Evolutionary conservation across 1,284 basidiomycete genomes (phyloP).

Genomic region (Ustilago shanxiensis): DNA sequence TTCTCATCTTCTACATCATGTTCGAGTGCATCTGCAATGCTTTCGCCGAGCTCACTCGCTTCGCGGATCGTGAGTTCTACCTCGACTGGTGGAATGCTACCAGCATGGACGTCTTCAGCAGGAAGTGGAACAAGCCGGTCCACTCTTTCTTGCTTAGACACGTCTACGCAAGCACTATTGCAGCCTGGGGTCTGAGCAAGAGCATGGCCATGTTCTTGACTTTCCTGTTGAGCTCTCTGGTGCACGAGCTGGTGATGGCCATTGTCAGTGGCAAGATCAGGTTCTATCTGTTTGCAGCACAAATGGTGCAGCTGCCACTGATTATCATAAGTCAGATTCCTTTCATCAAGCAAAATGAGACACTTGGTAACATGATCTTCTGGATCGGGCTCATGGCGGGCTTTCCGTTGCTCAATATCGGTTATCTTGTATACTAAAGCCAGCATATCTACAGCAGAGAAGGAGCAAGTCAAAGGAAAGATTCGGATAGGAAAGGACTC

Average conservation of each 20-base stretch:
- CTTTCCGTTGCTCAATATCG: constrained; percentile 91
- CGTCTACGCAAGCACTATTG: constrained; percentile 87
- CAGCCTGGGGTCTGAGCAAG: constrained; percentile 80
- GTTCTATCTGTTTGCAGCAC: constrained; percentile 69
- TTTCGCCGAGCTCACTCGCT: constrained; percentile 82
- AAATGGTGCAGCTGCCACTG: constrained; percentile 92
- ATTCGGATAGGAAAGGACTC: no score
- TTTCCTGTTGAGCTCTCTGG: constrained; percentile 76
- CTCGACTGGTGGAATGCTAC: constrained; percentile 98
- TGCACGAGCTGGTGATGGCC: constrained; percentile 96
- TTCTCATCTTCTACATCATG: constrained; percentile 70
- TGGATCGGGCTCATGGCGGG: constrained; percentile 87
- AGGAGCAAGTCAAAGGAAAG: background rate
- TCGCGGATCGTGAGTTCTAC: constrained; percentile 96
- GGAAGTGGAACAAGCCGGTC: constrained; percentile 74
- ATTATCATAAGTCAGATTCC: constrained; percentile 80
- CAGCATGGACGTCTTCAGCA: constrained; percentile 89
- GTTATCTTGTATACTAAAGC: constrained; percentile 72
- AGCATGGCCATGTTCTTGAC: constrained; percentile 88
- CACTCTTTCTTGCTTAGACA: constrained; percentile 92
- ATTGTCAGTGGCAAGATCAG: constrained; percentile 71
- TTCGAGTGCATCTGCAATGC: constrained; percentile 88
- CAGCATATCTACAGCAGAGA: background rate
- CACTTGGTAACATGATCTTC: constrained; percentile 78
- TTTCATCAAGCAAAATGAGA: constrained; percentile 57